Conservation (phyloP, 2,329 filamentous ascomycete genomes). For the Microcyclosporella mali region DNA sequence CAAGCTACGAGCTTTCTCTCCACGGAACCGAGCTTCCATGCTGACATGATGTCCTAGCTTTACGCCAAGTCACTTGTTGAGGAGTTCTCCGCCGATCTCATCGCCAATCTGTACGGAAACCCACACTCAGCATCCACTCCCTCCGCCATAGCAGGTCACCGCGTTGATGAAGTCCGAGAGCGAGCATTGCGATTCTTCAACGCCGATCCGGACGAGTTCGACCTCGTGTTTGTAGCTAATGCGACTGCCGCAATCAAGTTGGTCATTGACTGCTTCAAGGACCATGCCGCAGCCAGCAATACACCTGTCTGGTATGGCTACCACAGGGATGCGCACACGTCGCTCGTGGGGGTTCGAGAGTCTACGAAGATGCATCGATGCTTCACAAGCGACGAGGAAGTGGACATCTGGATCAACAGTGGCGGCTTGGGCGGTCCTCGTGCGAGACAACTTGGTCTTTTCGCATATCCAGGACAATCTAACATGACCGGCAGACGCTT, state of each 20-base stretch:
- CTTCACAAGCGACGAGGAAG: slow-evolving; percentile 36
- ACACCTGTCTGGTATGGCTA: slow-evolving; percentile 52
- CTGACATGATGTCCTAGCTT: slow-evolving; percentile 33
- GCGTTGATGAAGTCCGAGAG: slow-evolving; percentile 52
- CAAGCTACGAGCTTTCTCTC: not conserved
- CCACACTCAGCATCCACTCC: slow-evolving; percentile 60
- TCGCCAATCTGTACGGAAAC: slow-evolving; percentile 58
- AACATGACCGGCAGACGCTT: slow-evolving; percentile 37
- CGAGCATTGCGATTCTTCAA: slow-evolving; percentile 53
- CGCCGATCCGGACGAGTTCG: slow-evolving; percentile 53
- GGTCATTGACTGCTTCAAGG: slow-evolving; percentile 52
- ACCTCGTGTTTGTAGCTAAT: slow-evolving; percentile 58
- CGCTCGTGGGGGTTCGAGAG: slow-evolving; percentile 42
- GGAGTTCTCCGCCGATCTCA: slow-evolving; percentile 51
- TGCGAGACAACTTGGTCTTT: slow-evolving; percentile 31
- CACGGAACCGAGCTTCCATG: not conserved
- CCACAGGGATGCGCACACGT: slow-evolving; percentile 57
- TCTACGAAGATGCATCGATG: slow-evolving; percentile 32
- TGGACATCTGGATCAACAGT: slow-evolving; percentile 41
- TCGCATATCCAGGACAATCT: slow-evolving; percentile 36
- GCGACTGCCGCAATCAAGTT: slow-evolving; percentile 59
- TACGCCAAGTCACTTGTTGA: slow-evolving; percentile 54
- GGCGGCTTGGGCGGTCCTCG: slow-evolving; percentile 27
- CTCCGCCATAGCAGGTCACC: slow-evolving; percentile 51
- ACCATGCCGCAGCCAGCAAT: slow-evolving; percentile 45